Evolutionary conservation across 2,329 filamentous ascomycete species (phyloP).

Genomic region (Beauveria bassiana): DNA sequence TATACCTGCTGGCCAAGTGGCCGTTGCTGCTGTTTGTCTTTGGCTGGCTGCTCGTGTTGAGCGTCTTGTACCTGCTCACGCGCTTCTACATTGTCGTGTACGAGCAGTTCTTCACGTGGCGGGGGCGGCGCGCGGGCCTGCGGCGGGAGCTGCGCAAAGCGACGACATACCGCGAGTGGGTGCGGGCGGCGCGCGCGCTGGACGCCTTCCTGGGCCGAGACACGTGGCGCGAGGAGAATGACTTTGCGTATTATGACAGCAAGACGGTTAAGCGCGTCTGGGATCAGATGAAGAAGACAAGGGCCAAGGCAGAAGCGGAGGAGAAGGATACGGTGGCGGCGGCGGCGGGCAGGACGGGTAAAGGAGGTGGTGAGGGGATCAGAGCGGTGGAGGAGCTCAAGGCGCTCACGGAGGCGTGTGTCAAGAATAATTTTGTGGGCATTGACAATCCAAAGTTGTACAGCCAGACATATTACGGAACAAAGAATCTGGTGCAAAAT

Average conservation of each 20-base stretch:
- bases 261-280: constrained; percentile 72
- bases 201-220: constrained; percentile 77
- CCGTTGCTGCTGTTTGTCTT: constrained; percentile 75
- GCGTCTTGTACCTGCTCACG: constrained; percentile 66
- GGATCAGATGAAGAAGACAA: constrained; percentile 62
- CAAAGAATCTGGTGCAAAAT: constrained; percentile 87
- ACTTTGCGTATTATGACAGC: constrained; percentile 80
- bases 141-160: constrained; percentile 64
- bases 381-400: constrained; percentile 67
- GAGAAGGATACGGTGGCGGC: constrained; percentile 21
- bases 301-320: constrained; percentile 49
- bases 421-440: constrained; percentile 96
- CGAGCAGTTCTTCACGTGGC: constrained; percentile 86
- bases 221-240: constrained; percentile 69
- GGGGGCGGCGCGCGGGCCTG: constrained; percentile 66
- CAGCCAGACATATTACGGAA: constrained; percentile 94
- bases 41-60: constrained; percentile 71
- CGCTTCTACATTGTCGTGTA: constrained; percentile 86
- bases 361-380: constrained; percentile 28
- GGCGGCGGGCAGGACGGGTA: constrained; percentile 18
- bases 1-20: constrained; percentile 88
- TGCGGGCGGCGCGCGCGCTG: constrained; percentile 66
- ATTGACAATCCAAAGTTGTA: constrained; percentile 93
- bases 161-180: constrained; percentile 76
- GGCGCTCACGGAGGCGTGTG: constrained; percentile 74